These are phyloP conservation scores for Phytophthora cryptogea DNA, from an alignment of 352 stramenopile genomes.

Conservation along the genomic window DNA sequence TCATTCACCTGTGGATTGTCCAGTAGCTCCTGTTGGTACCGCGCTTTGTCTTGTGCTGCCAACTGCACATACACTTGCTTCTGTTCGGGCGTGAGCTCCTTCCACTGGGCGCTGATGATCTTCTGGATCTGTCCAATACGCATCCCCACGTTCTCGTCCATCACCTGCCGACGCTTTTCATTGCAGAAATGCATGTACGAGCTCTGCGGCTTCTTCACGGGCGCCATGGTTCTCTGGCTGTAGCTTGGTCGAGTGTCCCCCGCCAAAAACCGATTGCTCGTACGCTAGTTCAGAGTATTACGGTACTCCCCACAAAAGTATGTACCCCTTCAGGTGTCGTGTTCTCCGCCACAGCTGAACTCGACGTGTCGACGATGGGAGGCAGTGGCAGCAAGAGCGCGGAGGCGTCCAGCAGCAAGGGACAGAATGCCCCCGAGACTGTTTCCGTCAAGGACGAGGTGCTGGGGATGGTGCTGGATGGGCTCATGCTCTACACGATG, in stretches of 20 bases:
- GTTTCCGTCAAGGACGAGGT: constrained; percentile 61
- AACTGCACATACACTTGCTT: constrained; percentile 89
- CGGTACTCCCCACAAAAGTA: constrained; percentile 1
- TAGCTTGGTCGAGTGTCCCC: background rate
- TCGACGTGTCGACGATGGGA: constrained; percentile 47
- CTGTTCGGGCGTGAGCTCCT: constrained; percentile 77
- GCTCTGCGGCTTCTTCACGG: constrained; percentile 86
- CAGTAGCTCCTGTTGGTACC: constrained; percentile 76
- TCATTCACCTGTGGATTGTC: constrained; percentile 67
- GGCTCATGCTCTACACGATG: constrained; percentile 83
- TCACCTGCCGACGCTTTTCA: constrained; percentile 72
- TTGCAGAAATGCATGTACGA: constrained; percentile 88
- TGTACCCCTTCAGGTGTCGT: background rate
- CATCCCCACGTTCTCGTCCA: constrained; percentile 58
- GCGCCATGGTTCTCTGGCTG: constrained; percentile 36
- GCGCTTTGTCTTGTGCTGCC: constrained; percentile 86
- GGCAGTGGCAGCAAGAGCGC: constrained; percentile 60
- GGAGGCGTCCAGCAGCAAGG: constrained; percentile 23
- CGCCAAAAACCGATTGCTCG: constrained; percentile 5
- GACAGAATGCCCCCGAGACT: constrained; percentile 9
- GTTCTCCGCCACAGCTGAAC: constrained; percentile 25
- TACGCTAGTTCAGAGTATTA: constrained; percentile 2
- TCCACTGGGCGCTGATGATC: constrained; percentile 91
- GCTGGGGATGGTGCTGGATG: constrained; percentile 76
- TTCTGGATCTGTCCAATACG: constrained; percentile 86